Evolutionary conservation across 2,329 filamentous ascomycete genomes (phyloP).

Genomic region (Emmonsiellopsis sp.): DNA sequence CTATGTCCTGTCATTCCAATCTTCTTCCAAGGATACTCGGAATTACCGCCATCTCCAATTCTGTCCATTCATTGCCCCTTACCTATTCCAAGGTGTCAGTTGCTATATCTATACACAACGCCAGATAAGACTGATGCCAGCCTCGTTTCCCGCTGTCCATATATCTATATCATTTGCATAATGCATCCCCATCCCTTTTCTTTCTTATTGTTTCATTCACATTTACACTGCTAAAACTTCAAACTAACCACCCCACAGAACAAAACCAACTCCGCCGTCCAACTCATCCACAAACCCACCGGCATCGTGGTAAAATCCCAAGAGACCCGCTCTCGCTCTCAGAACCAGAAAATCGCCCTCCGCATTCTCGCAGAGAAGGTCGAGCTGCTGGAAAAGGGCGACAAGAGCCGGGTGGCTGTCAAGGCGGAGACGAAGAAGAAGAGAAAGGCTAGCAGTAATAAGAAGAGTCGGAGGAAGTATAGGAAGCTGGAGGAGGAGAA

Average conservation of each 20-base stretch:
- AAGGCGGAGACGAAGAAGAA: conserved; percentile 75
- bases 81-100: too few relatives aligned
- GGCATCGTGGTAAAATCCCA: conserved; percentile 92
- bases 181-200: not conserved
- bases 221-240: not conserved
- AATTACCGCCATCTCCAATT: too few relatives aligned
- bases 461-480: conserved; percentile 39
- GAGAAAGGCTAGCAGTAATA: conserved; percentile 35
- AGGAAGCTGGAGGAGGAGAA: conserved; percentile 25
- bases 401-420: conserved; percentile 66
- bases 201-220: not conserved
- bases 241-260: conserved; percentile 45
- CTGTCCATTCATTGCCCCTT: too few relatives aligned
- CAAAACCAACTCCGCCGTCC: conserved; percentile 92
- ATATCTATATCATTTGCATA: not conserved
- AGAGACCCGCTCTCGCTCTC: conserved; percentile 73
- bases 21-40: too few relatives aligned
- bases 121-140: too few relatives aligned
- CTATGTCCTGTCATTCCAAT: too few relatives aligned
- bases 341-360: conserved; percentile 81
- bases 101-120: too few relatives aligned
- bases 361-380: conserved; percentile 64
- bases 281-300: conserved; percentile 81
- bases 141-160: too few relatives aligned
- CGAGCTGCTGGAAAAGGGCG: conserved; percentile 67